Conservation (phyloP, 1,284 basidiomycete species). For the Cutaneotrichosporon mucoides region DNA sequence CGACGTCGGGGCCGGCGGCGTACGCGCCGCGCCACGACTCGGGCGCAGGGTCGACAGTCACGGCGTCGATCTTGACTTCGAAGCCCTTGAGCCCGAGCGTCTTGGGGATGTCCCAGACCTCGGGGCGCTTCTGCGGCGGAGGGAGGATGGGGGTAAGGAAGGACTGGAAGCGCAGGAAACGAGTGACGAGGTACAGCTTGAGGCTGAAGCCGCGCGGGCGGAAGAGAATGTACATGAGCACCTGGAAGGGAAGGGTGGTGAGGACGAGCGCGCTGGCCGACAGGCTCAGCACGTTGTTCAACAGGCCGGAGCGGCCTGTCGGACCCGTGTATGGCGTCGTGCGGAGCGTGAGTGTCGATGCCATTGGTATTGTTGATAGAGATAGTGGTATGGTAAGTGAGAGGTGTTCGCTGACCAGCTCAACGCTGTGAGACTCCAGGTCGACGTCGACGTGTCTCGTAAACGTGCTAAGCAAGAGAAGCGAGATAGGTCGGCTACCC, state of each 20-base stretch:
- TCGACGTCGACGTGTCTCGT: no score
- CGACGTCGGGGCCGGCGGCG: neutral
- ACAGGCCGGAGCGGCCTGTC: neutral
- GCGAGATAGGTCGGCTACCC: no score
- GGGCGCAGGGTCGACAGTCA: neutral
- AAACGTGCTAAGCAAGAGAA: no score
- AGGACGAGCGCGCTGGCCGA: neutral
- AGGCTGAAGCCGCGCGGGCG: neutral
- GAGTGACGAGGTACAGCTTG: neutral
- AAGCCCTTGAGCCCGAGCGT: neutral
- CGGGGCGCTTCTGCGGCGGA: neutral
- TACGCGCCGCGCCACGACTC: neutral
- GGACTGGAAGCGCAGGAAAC: neutral
- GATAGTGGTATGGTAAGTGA: no score
- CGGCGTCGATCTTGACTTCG: neutral
- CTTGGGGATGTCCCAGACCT: slow-evolving; percentile 1
- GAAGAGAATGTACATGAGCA: neutral
- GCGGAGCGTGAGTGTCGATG: neutral
- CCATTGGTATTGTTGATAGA: neutral
- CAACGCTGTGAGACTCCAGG: no score
- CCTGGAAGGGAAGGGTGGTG: neutral
- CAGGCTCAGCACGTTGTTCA: neutral
- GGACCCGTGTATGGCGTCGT: neutral
- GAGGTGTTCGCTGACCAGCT: no score
- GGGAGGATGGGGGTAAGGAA: neutral